Percentiles rank a stretch among this genome's conserved stretches.
Evolutionary conservation across 257 asterid genomes (phyloP).

Genomic region (Thymus mandschuricus): DNA sequence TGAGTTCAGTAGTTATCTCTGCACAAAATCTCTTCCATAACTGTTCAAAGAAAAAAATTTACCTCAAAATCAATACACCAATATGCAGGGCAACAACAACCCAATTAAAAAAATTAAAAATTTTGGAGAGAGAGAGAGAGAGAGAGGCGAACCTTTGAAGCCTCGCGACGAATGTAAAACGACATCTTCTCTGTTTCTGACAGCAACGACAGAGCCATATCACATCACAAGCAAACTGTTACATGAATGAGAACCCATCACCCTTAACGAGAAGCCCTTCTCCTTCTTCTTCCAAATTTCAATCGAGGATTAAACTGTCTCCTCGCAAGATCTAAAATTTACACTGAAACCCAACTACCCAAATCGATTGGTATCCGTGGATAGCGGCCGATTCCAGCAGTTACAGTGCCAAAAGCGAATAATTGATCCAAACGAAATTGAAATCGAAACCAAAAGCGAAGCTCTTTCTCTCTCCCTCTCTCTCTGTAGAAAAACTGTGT

Average conservation of each 20-base stretch:
- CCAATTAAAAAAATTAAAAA: neutral
- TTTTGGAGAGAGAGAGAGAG: neutral
- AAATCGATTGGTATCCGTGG: constrained; percentile 34
- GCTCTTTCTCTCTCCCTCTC: constrained; percentile 25
- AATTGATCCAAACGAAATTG: constrained; percentile 33
- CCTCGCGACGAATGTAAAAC: constrained; percentile 98
- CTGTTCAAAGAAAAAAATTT: constrained; percentile 40
- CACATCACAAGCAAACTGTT: constrained; percentile 55
- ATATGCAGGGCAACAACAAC: neutral
- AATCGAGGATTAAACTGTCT: constrained; percentile 24
- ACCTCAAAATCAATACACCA: constrained; percentile 28
- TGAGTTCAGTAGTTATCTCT: constrained; percentile 72
- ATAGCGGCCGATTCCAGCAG: constrained; percentile 38
- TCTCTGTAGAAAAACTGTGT: constrained; percentile 37
- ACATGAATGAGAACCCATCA: constrained; percentile 37
- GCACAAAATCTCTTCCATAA: constrained; percentile 83
- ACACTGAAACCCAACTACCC: constrained; percentile 37
- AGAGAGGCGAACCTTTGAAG: constrained; percentile 74
- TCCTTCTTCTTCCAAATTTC: constrained; percentile 24
- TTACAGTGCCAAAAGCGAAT: constrained; percentile 30
- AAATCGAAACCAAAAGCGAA: constrained; percentile 32
- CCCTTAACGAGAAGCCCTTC: constrained; percentile 22
- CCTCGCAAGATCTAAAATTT: constrained; percentile 33
- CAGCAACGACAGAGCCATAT: constrained; percentile 57
- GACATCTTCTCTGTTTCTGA: constrained; percentile 65